Evolutionary conservation across 371 early-diverging fungal species (phyloP).

Genomic region (Caulochytrium protostelioides): DNA sequence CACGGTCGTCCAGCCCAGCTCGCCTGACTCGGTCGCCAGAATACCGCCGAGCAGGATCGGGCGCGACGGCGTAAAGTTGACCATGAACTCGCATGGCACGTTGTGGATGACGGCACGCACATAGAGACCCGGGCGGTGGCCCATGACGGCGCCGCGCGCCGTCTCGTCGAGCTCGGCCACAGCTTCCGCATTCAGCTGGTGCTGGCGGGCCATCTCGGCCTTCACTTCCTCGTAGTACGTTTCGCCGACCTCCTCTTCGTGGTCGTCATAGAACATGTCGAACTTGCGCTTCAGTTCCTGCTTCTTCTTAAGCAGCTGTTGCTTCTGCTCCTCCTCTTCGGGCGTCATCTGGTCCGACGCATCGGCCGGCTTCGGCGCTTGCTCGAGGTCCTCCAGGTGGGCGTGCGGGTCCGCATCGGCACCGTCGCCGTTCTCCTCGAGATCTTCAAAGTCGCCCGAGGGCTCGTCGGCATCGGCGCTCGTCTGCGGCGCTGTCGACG

Average conservation of each 20-base stretch:
- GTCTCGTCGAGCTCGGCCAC: constrained; percentile 45
- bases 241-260: constrained; percentile 35
- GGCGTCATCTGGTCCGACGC: constrained; percentile 4
- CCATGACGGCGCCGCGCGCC: constrained; percentile 55
- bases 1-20: no score
- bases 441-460: constrained; percentile 76
- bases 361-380: constrained; percentile 10
- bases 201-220: constrained; percentile 59
- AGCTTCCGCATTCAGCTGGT: constrained; percentile 64
- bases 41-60: constrained; percentile 83
- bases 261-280: constrained; percentile 67
- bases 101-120: constrained; percentile 67
- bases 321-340: constrained; percentile 24
- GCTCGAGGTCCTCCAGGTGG: constrained; percentile 4
- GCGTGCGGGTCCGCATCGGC: constrained; percentile 9
- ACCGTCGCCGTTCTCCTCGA: constrained; percentile 43
- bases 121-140: constrained; percentile 76
- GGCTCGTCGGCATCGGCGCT: constrained; percentile 37
- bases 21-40: constrained; percentile 54
- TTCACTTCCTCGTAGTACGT: constrained; percentile 77
- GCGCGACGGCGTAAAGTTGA: constrained; percentile 63
- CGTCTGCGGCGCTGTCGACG: no score
- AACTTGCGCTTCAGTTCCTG: constrained; percentile 76
- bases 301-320: constrained; percentile 50
- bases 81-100: constrained; percentile 82